Evolutionary conservation across 257 asterid genomes (phyloP), one percentile per base, ranked within the genome.

Genomic region (Asclepias syriaca): DNA sequence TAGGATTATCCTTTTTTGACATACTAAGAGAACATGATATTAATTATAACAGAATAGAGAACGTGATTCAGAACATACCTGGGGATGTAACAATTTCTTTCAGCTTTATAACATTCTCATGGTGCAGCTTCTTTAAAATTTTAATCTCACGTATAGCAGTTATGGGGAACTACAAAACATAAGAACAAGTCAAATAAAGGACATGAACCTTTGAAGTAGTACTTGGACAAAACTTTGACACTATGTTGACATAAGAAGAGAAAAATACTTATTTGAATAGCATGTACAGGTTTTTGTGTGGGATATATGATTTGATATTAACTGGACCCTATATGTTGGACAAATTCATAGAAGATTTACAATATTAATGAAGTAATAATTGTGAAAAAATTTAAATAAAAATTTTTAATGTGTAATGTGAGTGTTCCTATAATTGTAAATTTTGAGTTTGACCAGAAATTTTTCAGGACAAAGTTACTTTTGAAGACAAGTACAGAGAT

Each of bases 101-200:
- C 75, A 91, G 79, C 86, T 91, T 81, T 74, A 91, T 87, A 46
- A 91, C 93, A 79, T 91, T 91, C 68, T 86, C 96, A 66, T 91
- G 97, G 77, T 86, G 97, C 82, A 91, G 89, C 89, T 91, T 91
- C 93, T 91, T 91, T 53, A 91, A 78, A 74, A 91, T 91, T 76
- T 91, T 91, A 58, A 91, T 91, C 80, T 91, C 97, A 6, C 97
- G 91, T 61, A 91, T 91, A 60, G 97, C 97, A 11, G 97, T 91
- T 32, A 91, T 91, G 6, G 97, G 97, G 67, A 91, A 91, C 97
- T 91, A 90, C 82, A 85, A 48, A 21, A 65, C 75, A 39, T 14
- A 24, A 32, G 27, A 32, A 68, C 51, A n/a, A 50, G 0, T 1
- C 34, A 68, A 68, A 68, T 22, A 0, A 45, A 50, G 1, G 19